Conservation (phyloP, 441 rosid species). For the Aquilaria agallochum region DNA sequence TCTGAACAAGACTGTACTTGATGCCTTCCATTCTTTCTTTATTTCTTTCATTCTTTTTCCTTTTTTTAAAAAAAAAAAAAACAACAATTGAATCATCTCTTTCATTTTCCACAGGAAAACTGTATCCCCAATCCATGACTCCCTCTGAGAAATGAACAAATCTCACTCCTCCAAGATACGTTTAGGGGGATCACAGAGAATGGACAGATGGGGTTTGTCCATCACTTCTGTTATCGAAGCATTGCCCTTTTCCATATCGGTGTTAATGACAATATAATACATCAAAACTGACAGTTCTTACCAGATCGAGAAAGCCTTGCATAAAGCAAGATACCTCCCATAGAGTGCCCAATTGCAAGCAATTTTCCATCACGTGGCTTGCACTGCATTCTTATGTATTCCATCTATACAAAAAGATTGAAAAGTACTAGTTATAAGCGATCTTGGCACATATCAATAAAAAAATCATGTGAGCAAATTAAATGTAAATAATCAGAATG, state of each 20-base stretch:
- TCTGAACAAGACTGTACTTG: no score
- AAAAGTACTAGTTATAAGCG: slow-evolving; percentile 6
- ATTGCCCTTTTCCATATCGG: slow-evolving; percentile 1
- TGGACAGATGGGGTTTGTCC: neutral
- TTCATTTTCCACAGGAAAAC: no score
- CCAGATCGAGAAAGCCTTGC: slow-evolving; percentile 71
- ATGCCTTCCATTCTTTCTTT: no score
- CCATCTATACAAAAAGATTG: slow-evolving; percentile 49
- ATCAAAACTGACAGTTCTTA: slow-evolving; percentile 21
- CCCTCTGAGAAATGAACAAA: no score
- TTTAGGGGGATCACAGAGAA: neutral
- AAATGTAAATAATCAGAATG: slow-evolving; percentile 3
- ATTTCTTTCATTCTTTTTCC: no score
- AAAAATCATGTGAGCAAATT: no score
- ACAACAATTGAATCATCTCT: no score
- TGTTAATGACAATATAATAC: no score
- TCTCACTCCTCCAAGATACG: no score
- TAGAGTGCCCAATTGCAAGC: slow-evolving; percentile 80
- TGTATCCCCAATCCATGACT: no score
- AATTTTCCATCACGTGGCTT: slow-evolving; percentile 62
- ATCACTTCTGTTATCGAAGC: neutral
- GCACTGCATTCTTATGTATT: slow-evolving; percentile 60
- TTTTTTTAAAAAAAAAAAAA: no score
- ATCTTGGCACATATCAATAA: no score
- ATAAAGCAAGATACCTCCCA: slow-evolving; percentile 98